A percentile compares a stretch with the other conserved stretches of the same genome.
Evolutionary conservation across 805 yeast genomes (phyloP).

Genomic region (Candida stauntonica): DNA sequence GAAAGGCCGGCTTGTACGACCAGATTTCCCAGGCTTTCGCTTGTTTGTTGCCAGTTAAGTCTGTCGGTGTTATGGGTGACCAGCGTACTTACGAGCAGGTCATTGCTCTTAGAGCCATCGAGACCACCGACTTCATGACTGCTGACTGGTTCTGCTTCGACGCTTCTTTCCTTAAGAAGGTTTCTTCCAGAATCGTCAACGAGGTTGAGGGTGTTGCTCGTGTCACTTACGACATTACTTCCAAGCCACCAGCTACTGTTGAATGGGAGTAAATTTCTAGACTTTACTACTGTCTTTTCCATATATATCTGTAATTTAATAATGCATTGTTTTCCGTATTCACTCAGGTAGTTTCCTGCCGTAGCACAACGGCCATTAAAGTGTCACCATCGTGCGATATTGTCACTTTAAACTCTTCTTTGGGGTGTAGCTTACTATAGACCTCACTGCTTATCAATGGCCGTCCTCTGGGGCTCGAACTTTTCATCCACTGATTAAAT

Average conservation of each 20-base stretch:
- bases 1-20: conserved; percentile 85
- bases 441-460: conserved; percentile 39
- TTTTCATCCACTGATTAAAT: conserved; percentile 59
- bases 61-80: conserved; percentile 99
- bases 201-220: conserved; percentile 99
- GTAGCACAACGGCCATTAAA: conserved; percentile 51
- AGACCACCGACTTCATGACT: conserved; percentile 98
- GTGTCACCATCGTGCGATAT: conserved; percentile 64
- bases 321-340: conserved; percentile 5
- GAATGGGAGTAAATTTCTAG: conserved; percentile 88
- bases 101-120: conserved; percentile 97
- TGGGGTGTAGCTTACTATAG: conserved; percentile 23
- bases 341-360: conserved; percentile 32
- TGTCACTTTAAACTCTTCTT: conserved; percentile 49
- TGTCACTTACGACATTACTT: conserved; percentile 97
- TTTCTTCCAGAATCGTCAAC: conserved; percentile 93
- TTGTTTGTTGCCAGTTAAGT: conserved; percentile 91
- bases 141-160: conserved; percentile 98
- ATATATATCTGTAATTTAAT: neutral
- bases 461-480: conserved; percentile 35
- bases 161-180: conserved; percentile 84
- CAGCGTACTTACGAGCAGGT: conserved; percentile 99
- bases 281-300: too few relatives aligned
- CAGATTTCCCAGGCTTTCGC: conserved; percentile 98
- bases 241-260: conserved; percentile 99